Percentiles rank a stretch among this genome's conserved stretches.
phyloP scores from a whole-genome alignment of 129 eudicot species.

The Scalesia atractyloides region DNA sequence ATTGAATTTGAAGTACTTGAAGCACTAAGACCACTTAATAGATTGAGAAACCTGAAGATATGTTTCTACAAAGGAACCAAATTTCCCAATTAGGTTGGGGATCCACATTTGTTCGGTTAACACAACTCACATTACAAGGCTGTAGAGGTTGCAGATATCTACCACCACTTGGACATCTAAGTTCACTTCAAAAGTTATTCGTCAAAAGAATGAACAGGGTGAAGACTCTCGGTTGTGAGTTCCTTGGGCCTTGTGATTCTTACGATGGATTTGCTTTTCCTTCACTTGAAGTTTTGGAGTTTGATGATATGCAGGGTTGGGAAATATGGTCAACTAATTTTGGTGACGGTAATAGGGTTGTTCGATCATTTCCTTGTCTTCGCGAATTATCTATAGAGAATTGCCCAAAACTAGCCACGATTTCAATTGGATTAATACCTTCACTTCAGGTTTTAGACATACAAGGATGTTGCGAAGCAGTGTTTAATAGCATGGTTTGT shows the following conservation, averaged over 20 bases:
- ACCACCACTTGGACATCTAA: conserved; percentile 54
- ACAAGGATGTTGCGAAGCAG: conserved; percentile 3
- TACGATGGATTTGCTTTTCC: conserved; percentile 28
- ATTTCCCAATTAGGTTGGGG: conserved; percentile 51
- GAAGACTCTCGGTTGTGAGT: conserved; percentile 39
- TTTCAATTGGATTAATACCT: conserved; percentile 9
- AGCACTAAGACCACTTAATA: conserved; percentile 34
- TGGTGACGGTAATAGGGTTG: not conserved
- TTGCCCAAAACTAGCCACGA: conserved; percentile 3
- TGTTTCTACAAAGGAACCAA: conserved; percentile 27
- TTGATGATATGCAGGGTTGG: conserved; percentile 40
- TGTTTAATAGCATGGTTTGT: conserved; percentile 12
- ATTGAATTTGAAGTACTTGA: conserved; percentile 36
- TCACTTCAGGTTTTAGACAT: not conserved
- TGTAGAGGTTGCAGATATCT: conserved; percentile 34
- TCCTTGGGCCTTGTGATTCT: conserved; percentile 19
- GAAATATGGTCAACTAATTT: conserved; percentile 31
- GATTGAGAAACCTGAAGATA: conserved; percentile 26
- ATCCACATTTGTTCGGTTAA: conserved; percentile 34
- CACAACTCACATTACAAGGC: conserved; percentile 22
- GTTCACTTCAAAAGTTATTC: conserved; percentile 31
- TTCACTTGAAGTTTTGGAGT: conserved; percentile 37
- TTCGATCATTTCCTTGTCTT: conserved; percentile 13
- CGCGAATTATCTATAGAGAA: not conserved
- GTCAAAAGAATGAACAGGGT: conserved; percentile 34